These are phyloP conservation scores for Vitis cinerea DNA, from an alignment of 164 flowering plant genomes.

Conservation along the genomic window DNA sequence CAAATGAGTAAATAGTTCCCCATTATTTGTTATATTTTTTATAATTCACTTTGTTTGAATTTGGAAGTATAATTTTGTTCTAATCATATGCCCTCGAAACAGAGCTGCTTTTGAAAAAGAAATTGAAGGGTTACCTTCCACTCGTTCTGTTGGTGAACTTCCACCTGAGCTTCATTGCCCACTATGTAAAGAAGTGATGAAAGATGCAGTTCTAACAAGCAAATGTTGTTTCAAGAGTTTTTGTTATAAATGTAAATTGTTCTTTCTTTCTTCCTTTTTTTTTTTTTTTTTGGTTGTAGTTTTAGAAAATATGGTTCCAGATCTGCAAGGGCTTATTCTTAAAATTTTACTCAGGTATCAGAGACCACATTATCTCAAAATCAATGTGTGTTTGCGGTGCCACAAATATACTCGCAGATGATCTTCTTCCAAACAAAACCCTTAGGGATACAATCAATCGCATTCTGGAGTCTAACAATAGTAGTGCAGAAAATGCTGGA, in stretches of 20 bases:
- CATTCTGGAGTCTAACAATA: constrained; percentile 77
- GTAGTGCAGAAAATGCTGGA: constrained; percentile 84
- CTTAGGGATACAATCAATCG: constrained; percentile 84
- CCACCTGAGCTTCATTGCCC: constrained; percentile 96
- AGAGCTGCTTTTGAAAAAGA: constrained; percentile 98
- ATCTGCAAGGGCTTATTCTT: not conserved
- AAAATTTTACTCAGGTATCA: constrained; percentile 61
- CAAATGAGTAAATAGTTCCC: constrained; percentile 75
- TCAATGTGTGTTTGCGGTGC: constrained; percentile 86
- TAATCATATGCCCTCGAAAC: constrained; percentile 8
- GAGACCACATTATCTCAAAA: constrained; percentile 77
- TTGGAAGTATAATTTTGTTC: not conserved
- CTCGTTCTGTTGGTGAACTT: constrained; percentile 70
- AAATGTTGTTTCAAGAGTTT: constrained; percentile 94
- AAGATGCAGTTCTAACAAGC: constrained; percentile 96
- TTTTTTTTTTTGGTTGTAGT: not conserved
- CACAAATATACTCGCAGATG: constrained; percentile 83
- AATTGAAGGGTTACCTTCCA: constrained; percentile 89
- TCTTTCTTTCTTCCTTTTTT: not conserved
- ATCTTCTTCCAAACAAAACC: constrained; percentile 94
- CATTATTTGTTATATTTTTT: not conserved
- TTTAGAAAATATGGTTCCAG: not conserved
- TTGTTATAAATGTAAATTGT: constrained; percentile 83
- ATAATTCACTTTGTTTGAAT: not conserved
- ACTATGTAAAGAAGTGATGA: constrained; percentile 93